Evolutionary conservation across 1,284 basidiomycete genomes (phyloP).

Genomic region (Entoloma clypeatum): DNA sequence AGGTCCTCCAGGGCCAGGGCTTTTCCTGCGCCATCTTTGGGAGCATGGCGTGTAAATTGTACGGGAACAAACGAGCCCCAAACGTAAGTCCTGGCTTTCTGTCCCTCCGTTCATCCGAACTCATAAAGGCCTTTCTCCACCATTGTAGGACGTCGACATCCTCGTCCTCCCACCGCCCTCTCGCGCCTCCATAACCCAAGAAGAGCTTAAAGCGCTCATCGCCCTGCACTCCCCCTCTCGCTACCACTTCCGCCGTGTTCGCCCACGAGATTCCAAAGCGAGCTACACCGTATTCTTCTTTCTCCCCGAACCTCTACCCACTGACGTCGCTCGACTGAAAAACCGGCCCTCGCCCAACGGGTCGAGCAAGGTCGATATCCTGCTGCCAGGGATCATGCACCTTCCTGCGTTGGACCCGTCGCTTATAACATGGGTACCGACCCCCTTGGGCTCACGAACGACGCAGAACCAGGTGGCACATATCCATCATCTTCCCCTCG

Average conservation of each 20-base stretch:
- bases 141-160: slow-evolving; percentile 33
- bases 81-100: slow-evolving; percentile 24
- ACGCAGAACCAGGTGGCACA: too few species aligned
- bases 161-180: slow-evolving; percentile 27
- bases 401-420: slow-evolving; percentile 21
- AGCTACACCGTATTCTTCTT: slow-evolving; percentile 27
- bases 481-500: slow-evolving; percentile 26
- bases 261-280: slow-evolving; percentile 21
- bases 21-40: slow-evolving; percentile 32
- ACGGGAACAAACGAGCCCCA: slow-evolving; percentile 32
- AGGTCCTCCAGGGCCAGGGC: slow-evolving; percentile 22
- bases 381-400: slow-evolving; percentile 27
- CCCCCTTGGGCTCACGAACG: slow-evolving; percentile 16
- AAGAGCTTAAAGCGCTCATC: slow-evolving; percentile 22
- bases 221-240: slow-evolving; percentile 17
- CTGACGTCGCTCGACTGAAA: too few species aligned
- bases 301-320: slow-evolving; percentile 13
- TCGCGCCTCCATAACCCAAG: slow-evolving; percentile 12
- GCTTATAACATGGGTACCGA: slow-evolving; percentile 17
- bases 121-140: not conserved
- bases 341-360: slow-evolving; percentile 17
- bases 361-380: slow-evolving; percentile 29
- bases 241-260: slow-evolving; percentile 22
- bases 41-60: slow-evolving; percentile 34
- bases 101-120: not conserved